These are phyloP conservation scores for Abrus precatorius DNA, from an alignment of 306 rosid species.

Conservation along the genomic window DNA sequence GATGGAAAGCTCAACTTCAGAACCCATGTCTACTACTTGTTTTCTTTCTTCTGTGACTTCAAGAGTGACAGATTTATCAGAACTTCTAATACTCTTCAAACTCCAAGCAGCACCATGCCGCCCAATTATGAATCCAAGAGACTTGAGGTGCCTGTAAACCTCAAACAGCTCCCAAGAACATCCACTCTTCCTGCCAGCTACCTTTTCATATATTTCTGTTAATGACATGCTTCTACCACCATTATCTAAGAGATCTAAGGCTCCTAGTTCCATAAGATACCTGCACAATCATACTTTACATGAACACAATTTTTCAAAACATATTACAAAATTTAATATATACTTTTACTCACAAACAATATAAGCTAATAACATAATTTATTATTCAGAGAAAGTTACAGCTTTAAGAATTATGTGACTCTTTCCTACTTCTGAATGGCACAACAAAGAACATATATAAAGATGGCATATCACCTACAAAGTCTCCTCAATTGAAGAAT, in stretches of 20 bases:
- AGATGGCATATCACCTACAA: conserved; percentile 65
- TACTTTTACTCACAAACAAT: background rate
- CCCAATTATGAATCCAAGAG: conserved; percentile 80
- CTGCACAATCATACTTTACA: conserved; percentile 53
- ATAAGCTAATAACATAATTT: background rate
- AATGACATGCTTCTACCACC: conserved; percentile 55
- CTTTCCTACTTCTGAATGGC: conserved; percentile 14
- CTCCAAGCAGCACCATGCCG: conserved; percentile 75
- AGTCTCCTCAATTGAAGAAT: conserved; percentile 78
- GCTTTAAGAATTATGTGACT: background rate
- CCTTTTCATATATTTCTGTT: conserved; percentile 65
- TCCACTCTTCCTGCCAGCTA: conserved; percentile 53
- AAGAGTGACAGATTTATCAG: conserved; percentile 33
- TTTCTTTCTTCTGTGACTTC: conserved; percentile 51
- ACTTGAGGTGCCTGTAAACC: conserved; percentile 82
- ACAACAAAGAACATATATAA: background rate
- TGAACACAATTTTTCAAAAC: conserved; percentile 37
- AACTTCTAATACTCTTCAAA: conserved; percentile 57
- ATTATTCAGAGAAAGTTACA: background rate
- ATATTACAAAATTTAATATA: conserved; percentile 18
- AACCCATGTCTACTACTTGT: conserved; percentile 44
- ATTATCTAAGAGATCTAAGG: conserved; percentile 60
- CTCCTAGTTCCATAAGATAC: conserved; percentile 83
- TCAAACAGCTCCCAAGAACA: conserved; percentile 83
- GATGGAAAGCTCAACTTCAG: conserved; percentile 49